These are phyloP conservation scores for Plantago ovata DNA, from an alignment of 257 asterid species.

Conservation along the genomic window DNA sequence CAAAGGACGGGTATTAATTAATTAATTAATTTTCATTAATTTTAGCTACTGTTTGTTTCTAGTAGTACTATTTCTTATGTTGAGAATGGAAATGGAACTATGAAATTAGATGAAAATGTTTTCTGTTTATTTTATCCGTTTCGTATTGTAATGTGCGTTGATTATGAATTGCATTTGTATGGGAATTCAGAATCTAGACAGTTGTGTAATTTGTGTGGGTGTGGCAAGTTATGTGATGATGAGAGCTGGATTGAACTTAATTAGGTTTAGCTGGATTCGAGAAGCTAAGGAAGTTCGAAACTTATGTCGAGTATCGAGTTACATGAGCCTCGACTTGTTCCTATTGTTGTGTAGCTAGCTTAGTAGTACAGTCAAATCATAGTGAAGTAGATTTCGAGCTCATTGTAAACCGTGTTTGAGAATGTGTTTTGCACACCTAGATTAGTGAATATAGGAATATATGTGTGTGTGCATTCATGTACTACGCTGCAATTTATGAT, in stretches of 20 bases:
- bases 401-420: not conserved
- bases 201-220: not conserved
- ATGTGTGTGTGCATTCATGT: not conserved
- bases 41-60: not conserved
- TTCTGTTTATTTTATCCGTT: not conserved
- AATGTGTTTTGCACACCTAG: not conserved
- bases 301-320: too few relatives aligned
- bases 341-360: too few relatives aligned
- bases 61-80: not conserved
- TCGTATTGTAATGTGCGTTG: too few relatives aligned
- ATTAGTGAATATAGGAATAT: not conserved
- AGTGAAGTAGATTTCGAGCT: too few relatives aligned
- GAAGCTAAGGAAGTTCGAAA: too few relatives aligned
- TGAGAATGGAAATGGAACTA: too few relatives aligned
- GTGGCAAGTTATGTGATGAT: not conserved
- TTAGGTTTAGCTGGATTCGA: too few relatives aligned
- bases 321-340: too few relatives aligned
- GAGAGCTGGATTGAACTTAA: not conserved
- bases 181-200: not conserved
- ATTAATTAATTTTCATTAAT: too few relatives aligned
- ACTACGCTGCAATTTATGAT: not conserved
- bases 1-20: constrained; percentile 84
- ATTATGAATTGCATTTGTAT: too few relatives aligned
- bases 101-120: too few relatives aligned
- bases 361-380: too few relatives aligned